Evolutionary conservation across 768 basidiomycete species (phyloP), one percentile per base, ranked within the genome.

Genomic region (Trametes gibbosa): DNA sequence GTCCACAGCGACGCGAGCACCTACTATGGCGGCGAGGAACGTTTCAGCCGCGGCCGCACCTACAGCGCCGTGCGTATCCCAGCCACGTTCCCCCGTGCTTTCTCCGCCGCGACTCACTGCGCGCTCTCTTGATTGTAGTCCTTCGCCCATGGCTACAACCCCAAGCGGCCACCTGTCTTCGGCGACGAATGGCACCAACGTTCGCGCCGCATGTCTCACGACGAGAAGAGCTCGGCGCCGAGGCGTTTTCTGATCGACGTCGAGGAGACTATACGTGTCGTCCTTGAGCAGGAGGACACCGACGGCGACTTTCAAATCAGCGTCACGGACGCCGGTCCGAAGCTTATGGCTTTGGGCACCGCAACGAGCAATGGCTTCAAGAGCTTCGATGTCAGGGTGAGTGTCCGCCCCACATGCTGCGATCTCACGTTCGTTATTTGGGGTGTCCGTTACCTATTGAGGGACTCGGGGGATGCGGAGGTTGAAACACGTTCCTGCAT

Each of bases 301-400:
- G 94, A 98, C 63, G 90, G 90, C 32, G 93, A 98, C 72, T 94
- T 96, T 70, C 94, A 96, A 73, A 98, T 98, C 70, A 94, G 90
- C 65, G 84, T 98, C 69, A 95, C 90, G 21, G 96, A 99, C 70
- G 92, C 94, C 59, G 95, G 97, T 2, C 95, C 95, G 13, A 99
- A 98, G 78, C 82, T 96, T 71, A 88, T 98, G 81, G 86, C 95
- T 0, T 81, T 99, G 54, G 96, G 96, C 17, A 99, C 96, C 0
- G 96, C 94, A 9, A 94, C 94, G 4, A 94, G 92, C 73, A 99
- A 99, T 74, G 96, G 95, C 17, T 95, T 92, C 85, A 98, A 98
- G 78, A 89, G 88, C 3, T 97, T 97, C 72, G 96, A 99, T 74
- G 93, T 98, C 62, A 82, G 96, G 45, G 91, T 93, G 72, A 63